Evolutionary conservation across 805 yeast species (phyloP), one percentile per base, ranked within the genome.

Genomic region (Ogataea pini): DNA sequence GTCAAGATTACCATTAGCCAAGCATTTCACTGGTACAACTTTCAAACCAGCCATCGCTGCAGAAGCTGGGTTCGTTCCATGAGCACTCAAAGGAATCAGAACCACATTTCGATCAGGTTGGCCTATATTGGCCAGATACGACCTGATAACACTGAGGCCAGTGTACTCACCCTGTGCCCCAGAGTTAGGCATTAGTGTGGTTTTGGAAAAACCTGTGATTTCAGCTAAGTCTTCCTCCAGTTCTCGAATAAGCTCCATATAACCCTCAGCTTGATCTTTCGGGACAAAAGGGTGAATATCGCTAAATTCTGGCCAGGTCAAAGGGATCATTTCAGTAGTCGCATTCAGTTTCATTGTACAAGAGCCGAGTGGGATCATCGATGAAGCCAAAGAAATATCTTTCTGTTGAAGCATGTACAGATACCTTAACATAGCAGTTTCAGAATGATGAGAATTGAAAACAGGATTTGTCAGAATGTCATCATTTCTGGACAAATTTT

Each of bases 81-180:
- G 99, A 1, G 99, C 99, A 60, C 94, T 84, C 3, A 92, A 96
- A 4, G 99, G 99, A 59, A 94, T 94, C 64, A 94, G 76, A 69
- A 97, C 94, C 46, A 94, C 77, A 66, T 90, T 82, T 64, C 99
- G 80, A 50, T 82, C 72, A 14, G 76, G 68, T 63, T 90, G 85
- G 36, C 94, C 96, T 38, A 72, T 76, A 17, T 85, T 72, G 52
- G 82, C 79, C 57, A 87, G 80, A 65, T 88, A 94, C 32, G 86
- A 79, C 57, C 83, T 79, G 57, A 94, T 92, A 38, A 90, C 89
- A 50, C 95, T 80, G 51, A 94, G 75, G 24, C 99, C 99, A 13
- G 98, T 81, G 71, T 86, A 94, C 70, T 94, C 99, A 69, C 99
- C 99, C 70, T 92, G 97, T 33, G 99, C 98, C 57, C 99, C 99